Percentiles rank a stretch among this genome's conserved stretches.
Evolutionary conservation across 139 green algal species (phyloP).

Genomic region (Coccomyxa sp.): DNA sequence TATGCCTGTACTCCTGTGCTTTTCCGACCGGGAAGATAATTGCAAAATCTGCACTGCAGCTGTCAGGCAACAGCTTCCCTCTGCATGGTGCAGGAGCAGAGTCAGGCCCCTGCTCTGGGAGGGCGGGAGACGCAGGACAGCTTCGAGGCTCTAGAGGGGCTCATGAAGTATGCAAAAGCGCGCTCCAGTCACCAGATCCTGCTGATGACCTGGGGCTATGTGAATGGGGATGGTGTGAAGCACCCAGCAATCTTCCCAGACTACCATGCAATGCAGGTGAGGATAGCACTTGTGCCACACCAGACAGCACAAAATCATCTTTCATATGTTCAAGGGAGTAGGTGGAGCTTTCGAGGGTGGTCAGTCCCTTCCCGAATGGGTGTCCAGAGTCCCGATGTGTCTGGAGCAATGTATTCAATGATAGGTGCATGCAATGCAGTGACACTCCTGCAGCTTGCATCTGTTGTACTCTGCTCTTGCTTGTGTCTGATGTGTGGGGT

Average conservation of each 20-base stretch:
- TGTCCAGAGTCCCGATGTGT: no score
- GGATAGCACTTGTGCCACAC: neutral
- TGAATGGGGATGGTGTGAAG: neutral
- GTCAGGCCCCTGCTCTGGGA: neutral
- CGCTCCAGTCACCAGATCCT: neutral
- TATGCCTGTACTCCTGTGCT: no score
- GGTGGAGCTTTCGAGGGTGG: no score
- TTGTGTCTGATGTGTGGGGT: no score
- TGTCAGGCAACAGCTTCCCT: neutral
- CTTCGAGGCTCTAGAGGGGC: neutral
- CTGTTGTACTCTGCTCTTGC: no score
- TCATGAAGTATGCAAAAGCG: neutral
- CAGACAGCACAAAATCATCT: neutral
- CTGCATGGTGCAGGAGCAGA: neutral
- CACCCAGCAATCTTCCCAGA: constrained; percentile 2
- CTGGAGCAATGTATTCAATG: no score
- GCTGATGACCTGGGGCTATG: constrained; percentile 1
- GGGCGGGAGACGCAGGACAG: neutral
- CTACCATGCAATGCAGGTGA: constrained; percentile 3
- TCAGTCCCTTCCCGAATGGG: no score
- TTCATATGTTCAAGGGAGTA: no score
- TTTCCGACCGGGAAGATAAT: no score
- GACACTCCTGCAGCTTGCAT: no score
- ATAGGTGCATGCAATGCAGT: no score
- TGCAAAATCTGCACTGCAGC: neutral